Percentiles rank a stretch among this genome's conserved stretches.
phyloP scores from a whole-genome alignment of 1,284 basidiomycete genomes.

The Phylloboletellus chloephorus region DNA sequence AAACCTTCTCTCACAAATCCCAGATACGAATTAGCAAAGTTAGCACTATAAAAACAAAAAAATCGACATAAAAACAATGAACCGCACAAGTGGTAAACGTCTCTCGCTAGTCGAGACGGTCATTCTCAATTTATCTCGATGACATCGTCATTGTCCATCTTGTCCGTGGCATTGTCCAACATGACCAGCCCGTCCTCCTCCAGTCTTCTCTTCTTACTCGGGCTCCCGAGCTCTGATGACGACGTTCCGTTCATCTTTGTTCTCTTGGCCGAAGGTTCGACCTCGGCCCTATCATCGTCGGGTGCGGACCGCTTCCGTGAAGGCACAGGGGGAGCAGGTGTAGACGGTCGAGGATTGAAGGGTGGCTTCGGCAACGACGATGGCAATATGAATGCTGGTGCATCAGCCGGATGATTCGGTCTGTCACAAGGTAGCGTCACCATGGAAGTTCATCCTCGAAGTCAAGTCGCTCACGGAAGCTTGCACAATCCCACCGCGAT shows the following conservation, averaged over 20 bases:
- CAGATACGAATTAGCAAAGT: neutral
- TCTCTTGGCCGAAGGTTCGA: constrained; percentile 54
- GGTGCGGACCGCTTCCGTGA: constrained; percentile 55
- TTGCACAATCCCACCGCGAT: constrained; percentile 67
- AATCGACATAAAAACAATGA: neutral
- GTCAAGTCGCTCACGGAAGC: constrained; percentile 58
- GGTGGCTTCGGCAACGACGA: constrained; percentile 54
- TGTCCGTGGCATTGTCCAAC: constrained; percentile 54
- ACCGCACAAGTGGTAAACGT: neutral
- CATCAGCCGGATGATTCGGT: constrained; percentile 47
- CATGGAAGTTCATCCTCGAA: constrained; percentile 1
- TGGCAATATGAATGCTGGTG: constrained; percentile 54
- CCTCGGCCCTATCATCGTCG: constrained; percentile 44
- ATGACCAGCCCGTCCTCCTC: constrained; percentile 70
- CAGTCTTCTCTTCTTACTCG: constrained; percentile 57
- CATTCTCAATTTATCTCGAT: constrained; percentile 50
- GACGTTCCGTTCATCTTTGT: constrained; percentile 29
- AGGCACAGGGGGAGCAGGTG: constrained; percentile 40
- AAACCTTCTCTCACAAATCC: constrained; percentile 1
- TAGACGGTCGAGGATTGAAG: constrained; percentile 36
- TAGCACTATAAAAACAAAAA: constrained; percentile 1
- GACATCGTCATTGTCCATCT: constrained; percentile 47
- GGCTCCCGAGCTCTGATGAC: constrained; percentile 35
- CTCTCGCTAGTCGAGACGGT: neutral
- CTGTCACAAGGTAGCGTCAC: constrained; percentile 29